These are phyloP conservation scores for Ogataea nakhonphanomensis DNA, from an alignment of 805 yeast species.

Conservation along the genomic window DNA sequence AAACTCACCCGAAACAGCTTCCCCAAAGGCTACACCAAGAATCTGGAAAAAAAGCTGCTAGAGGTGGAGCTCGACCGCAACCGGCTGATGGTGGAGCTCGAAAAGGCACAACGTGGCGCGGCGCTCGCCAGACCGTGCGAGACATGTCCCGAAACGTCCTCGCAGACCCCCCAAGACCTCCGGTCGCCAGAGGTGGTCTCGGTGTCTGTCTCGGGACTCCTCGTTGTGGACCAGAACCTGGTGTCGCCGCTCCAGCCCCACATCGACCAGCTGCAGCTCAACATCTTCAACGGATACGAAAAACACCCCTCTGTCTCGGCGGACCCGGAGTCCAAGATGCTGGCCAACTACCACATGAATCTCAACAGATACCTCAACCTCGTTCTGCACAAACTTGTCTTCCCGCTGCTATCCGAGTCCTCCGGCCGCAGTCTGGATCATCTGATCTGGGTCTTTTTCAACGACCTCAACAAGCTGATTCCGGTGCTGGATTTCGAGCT, in stretches of 20 bases:
- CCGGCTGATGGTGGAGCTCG: constrained; percentile 34
- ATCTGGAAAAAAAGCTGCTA: constrained; percentile 59
- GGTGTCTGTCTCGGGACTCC: constrained; percentile 22
- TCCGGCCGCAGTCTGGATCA: constrained; percentile 37
- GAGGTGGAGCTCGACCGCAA: constrained; percentile 56
- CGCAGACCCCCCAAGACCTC: background rate
- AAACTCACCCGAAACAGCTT: constrained; percentile 72
- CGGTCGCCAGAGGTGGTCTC: background rate
- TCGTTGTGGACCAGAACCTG: constrained; percentile 29
- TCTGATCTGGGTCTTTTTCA: constrained; percentile 46
- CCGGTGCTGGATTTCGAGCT: constrained; percentile 53
- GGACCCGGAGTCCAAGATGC: constrained; percentile 17
- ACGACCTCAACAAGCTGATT: constrained; percentile 50
- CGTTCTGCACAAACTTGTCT: constrained; percentile 32
- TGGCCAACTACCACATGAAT: constrained; percentile 35
- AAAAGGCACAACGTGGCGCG: background rate
- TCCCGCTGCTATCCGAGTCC: constrained; percentile 27
- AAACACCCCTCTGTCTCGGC: constrained; percentile 10
- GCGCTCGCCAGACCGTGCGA: no score
- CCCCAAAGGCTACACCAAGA: constrained; percentile 79
- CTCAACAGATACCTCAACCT: constrained; percentile 34
- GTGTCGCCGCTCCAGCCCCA: constrained; percentile 24
- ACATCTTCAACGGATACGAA: constrained; percentile 32
- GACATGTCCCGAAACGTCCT: no score
- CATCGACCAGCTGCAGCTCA: constrained; percentile 21